These are phyloP conservation scores for Hapsidospora chrysogenum DNA, from an alignment of 495 filamentous ascomycete genomes.

Conservation along the genomic window DNA sequence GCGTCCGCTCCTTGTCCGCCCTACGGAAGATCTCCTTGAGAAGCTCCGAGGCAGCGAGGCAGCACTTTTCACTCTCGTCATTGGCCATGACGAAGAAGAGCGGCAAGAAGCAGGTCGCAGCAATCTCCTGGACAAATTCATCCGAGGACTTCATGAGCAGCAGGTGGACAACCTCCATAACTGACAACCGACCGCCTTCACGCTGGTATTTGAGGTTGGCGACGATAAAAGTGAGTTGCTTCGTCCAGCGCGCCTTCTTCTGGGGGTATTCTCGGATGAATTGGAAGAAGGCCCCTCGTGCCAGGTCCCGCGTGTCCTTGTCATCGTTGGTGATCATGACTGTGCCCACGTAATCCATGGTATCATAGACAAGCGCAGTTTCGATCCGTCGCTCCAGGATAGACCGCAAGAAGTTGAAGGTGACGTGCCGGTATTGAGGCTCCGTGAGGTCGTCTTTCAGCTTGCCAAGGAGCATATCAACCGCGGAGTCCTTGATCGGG, in stretches of 20 bases:
- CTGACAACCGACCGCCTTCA: slow-evolving; percentile 71
- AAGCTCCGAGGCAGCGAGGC: slow-evolving; percentile 63
- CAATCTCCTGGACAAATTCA: slow-evolving; percentile 64
- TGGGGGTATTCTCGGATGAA: slow-evolving; percentile 93
- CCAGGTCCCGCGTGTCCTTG: slow-evolving; percentile 65
- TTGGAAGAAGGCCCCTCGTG: slow-evolving; percentile 78
- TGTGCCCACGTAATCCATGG: slow-evolving; percentile 68
- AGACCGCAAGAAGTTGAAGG: slow-evolving; percentile 82
- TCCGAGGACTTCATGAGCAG: slow-evolving; percentile 67
- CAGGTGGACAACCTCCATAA: slow-evolving; percentile 77
- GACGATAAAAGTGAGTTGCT: slow-evolving; percentile 77
- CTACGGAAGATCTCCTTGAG: slow-evolving; percentile 66
- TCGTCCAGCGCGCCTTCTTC: slow-evolving; percentile 66
- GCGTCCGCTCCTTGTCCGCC: slow-evolving; percentile 54
- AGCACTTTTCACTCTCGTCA: slow-evolving; percentile 74
- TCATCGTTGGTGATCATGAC: slow-evolving; percentile 96
- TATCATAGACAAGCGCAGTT: slow-evolving; percentile 78
- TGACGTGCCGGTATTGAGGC: slow-evolving; percentile 74
- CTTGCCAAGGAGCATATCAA: slow-evolving; percentile 70
- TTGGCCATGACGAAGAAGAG: slow-evolving; percentile 73
- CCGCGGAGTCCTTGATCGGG: slow-evolving; percentile 57
- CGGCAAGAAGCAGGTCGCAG: slow-evolving; percentile 69
- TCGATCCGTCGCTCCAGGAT: slow-evolving; percentile 72
- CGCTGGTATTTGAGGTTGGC: slow-evolving; percentile 84
- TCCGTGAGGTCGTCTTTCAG: slow-evolving; percentile 84